Conservation (phyloP, 352 stramenopile genomes). For the Plasmopara halstedii region DNA sequence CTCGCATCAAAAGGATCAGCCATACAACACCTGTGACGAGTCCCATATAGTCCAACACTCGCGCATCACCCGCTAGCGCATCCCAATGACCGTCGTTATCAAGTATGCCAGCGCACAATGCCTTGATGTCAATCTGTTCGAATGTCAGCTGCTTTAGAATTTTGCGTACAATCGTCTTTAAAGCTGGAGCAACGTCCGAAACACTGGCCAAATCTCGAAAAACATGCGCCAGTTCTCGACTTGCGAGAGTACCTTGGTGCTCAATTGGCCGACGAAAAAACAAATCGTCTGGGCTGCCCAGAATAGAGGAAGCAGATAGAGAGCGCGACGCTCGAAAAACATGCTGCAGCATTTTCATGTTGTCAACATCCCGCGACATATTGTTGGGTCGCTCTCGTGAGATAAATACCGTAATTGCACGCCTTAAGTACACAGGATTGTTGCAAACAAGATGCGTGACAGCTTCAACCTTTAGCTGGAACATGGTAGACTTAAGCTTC, state of each 20-base stretch:
- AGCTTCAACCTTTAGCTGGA: constrained; percentile 80
- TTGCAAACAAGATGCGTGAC: constrained; percentile 75
- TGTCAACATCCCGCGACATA: constrained; percentile 81
- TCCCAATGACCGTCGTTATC: constrained; percentile 74
- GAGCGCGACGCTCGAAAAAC: constrained; percentile 68
- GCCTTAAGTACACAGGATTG: constrained; percentile 56
- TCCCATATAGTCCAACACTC: constrained; percentile 71
- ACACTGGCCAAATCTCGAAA: constrained; percentile 72
- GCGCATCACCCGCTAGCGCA: constrained; percentile 41
- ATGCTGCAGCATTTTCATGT: constrained; percentile 87
- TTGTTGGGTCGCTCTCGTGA: constrained; percentile 71
- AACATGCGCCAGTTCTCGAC: constrained; percentile 64
- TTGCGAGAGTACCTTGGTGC: constrained; percentile 57
- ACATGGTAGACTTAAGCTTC: constrained; percentile 85
- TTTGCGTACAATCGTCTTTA: constrained; percentile 83
- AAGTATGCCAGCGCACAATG: constrained; percentile 68
- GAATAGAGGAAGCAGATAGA: constrained; percentile 17
- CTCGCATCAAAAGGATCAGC: constrained; percentile 69
- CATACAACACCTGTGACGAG: constrained; percentile 71
- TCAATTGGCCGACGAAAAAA: constrained; percentile 48
- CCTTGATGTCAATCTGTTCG: constrained; percentile 77
- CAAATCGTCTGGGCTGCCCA: constrained; percentile 38
- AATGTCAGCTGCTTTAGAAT: constrained; percentile 76
- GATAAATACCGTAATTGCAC: constrained; percentile 64
- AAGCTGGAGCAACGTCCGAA: constrained; percentile 65